Conservation (phyloP, 352 stramenopile species). For the Pythium aphanidermatum region DNA sequence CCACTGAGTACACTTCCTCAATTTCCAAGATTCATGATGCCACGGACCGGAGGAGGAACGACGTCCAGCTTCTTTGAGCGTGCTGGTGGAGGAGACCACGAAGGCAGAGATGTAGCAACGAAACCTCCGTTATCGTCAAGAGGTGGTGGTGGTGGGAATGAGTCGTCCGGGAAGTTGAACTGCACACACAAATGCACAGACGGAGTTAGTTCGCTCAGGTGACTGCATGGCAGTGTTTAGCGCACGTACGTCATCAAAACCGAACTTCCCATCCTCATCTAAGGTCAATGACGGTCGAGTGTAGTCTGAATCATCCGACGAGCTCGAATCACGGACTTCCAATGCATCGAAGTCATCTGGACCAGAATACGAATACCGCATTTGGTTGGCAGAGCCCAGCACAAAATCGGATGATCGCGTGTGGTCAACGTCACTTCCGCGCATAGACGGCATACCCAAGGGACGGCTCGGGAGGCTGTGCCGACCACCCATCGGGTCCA, state of each 20-base stretch:
- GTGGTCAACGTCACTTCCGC: conserved; percentile 3
- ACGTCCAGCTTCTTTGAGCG: conserved; percentile 64
- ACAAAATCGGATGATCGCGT: conserved; percentile 16
- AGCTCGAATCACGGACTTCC: conserved; percentile 42
- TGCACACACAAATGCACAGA: conserved; percentile 7
- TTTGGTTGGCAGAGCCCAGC: conserved; percentile 16
- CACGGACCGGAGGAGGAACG: conserved; percentile 14
- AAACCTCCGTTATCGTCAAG: conserved; percentile 62
- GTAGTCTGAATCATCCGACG: conserved; percentile 33
- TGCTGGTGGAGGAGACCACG: conserved; percentile 70
- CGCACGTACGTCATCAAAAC: conserved; percentile 31
- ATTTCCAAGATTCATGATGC: neutral
- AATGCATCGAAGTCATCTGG: conserved; percentile 51
- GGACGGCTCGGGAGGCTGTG: conserved; percentile 20
- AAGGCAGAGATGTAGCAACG: conserved; percentile 56
- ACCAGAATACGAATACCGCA: conserved; percentile 62
- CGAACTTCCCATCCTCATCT: conserved; percentile 27
- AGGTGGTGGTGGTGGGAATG: conserved; percentile 65
- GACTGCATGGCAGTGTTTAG: no score
- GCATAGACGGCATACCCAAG: conserved; percentile 18
- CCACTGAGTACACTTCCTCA: neutral
- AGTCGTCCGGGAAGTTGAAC: conserved; percentile 58
- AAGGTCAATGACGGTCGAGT: conserved; percentile 26
- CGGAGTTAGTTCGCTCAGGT: neutral
- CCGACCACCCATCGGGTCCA: conserved; percentile 14